A percentile compares a stretch with the other conserved stretches of the same genome.
phyloP scores from a whole-genome alignment of 148 eudicot species.

The Rhododendron kiyosumense region DNA sequence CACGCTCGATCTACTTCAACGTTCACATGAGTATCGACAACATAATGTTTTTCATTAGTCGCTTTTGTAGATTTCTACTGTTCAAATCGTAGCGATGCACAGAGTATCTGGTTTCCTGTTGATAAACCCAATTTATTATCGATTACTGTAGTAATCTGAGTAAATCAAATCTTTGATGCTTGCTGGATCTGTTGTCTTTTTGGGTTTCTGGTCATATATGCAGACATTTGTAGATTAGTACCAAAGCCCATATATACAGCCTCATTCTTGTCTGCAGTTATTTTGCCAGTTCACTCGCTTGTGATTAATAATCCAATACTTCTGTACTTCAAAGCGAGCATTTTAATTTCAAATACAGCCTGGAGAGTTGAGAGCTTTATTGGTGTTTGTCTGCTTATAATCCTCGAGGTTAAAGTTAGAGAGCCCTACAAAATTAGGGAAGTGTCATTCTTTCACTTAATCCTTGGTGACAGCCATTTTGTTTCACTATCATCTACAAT shows the following conservation, averaged over 20 bases:
- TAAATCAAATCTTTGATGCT: neutral
- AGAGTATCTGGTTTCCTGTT: neutral
- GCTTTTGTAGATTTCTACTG: neutral
- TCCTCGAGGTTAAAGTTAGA: neutral
- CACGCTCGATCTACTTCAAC: neutral
- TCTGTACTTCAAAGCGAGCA: neutral
- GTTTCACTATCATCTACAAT: neutral
- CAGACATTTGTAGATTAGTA: no score
- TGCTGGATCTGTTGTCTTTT: neutral
- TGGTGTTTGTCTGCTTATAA: neutral
- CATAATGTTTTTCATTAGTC: neutral
- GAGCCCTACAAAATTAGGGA: neutral
- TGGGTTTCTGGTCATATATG: neutral
- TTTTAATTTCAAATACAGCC: neutral
- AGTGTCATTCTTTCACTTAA: neutral
- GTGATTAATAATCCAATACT: neutral
- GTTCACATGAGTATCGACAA: neutral
- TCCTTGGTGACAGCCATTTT: neutral
- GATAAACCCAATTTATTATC: neutral
- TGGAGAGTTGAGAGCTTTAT: neutral
- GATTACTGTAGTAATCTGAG: neutral
- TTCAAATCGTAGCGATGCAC: neutral
- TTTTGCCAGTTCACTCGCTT: neutral
- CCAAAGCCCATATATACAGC: no score
- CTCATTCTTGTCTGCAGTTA: neutral